Evolutionary conservation across 768 basidiomycete genomes (phyloP).

Genomic region (Gloeostereum incarnatum): DNA sequence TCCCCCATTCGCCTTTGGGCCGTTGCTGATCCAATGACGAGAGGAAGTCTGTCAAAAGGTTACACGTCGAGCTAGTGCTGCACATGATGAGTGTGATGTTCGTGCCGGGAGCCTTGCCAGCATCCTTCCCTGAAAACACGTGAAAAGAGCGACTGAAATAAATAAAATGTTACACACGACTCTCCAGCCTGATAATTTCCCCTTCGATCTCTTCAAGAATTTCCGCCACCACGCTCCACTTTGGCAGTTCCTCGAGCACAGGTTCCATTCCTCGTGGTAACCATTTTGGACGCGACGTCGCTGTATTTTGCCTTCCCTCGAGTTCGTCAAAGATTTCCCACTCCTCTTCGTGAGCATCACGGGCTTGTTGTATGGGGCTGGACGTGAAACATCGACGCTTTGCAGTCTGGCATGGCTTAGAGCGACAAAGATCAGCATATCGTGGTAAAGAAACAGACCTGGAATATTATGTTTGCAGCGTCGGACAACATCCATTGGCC

Average conservation of each 20-base stretch:
- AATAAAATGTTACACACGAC: constrained; percentile 11
- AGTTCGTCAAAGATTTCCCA: constrained; percentile 68
- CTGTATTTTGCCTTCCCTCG: constrained; percentile 22
- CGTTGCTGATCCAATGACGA: constrained; percentile 49
- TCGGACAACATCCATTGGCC: constrained; percentile 90
- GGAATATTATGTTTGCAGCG: constrained; percentile 81
- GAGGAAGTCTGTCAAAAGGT: constrained; percentile 73
- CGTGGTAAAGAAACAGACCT: constrained; percentile 19
- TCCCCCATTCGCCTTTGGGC: constrained; percentile 54
- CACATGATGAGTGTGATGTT: constrained; percentile 87
- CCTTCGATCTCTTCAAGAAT: constrained; percentile 86
- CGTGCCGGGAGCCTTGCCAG: constrained; percentile 30
- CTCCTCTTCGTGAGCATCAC: constrained; percentile 58
- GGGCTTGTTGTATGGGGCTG: not conserved
- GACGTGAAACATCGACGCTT: constrained; percentile 69
- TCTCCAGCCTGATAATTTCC: constrained; percentile 62
- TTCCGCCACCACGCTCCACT: constrained; percentile 84
- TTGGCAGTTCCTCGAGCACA: constrained; percentile 88
- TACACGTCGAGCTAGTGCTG: constrained; percentile 66
- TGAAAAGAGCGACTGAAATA: constrained; percentile 8
- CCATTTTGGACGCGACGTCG: constrained; percentile 40
- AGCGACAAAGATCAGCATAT: not conserved
- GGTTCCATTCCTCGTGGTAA: constrained; percentile 74
- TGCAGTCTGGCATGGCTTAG: constrained; percentile 22
- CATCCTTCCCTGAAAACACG: constrained; percentile 1